Evolutionary conservation across 371 early-diverging fungal species (phyloP).

Genomic region (Mortierella sp.): DNA sequence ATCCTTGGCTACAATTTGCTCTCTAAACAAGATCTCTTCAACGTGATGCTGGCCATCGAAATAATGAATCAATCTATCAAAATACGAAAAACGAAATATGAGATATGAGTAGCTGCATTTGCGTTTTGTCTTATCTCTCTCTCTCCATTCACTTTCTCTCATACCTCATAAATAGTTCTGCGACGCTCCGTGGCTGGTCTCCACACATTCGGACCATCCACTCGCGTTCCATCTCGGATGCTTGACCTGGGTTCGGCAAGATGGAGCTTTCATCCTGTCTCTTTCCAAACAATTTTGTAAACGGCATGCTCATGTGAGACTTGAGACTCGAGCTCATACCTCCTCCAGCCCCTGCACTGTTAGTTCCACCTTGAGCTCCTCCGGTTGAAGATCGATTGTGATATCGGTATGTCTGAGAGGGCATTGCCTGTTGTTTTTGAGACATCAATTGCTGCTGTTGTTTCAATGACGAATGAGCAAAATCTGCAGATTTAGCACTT

Average conservation of each 20-base stretch:
- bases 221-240: constrained; percentile 62
- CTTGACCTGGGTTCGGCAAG: constrained; percentile 62
- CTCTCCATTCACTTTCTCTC: constrained; percentile 25
- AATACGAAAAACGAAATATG: not conserved
- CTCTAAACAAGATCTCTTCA: constrained; percentile 87
- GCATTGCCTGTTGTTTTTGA: constrained; percentile 39
- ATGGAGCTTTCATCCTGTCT: constrained; percentile 58
- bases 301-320: constrained; percentile 32
- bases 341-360: constrained; percentile 23
- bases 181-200: constrained; percentile 68
- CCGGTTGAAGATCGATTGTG: constrained; percentile 50
- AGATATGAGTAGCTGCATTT: not conserved
- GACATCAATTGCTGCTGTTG: constrained; percentile 25
- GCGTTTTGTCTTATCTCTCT: not conserved
- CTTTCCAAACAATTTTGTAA: constrained; percentile 28
- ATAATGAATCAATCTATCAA: constrained; percentile 72
- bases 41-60: constrained; percentile 86
- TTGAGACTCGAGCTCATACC: constrained; percentile 41
- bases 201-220: constrained; percentile 63
- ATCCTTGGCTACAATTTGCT: constrained; percentile 76
- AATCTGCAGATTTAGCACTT: constrained; percentile 51
- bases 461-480: constrained; percentile 26
- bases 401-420: constrained; percentile 51
- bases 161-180: constrained; percentile 69
- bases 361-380: constrained; percentile 13